These are phyloP conservation scores for Cynara cardunculus DNA, from an alignment of 129 eudicot genomes.

Conservation along the genomic window DNA sequence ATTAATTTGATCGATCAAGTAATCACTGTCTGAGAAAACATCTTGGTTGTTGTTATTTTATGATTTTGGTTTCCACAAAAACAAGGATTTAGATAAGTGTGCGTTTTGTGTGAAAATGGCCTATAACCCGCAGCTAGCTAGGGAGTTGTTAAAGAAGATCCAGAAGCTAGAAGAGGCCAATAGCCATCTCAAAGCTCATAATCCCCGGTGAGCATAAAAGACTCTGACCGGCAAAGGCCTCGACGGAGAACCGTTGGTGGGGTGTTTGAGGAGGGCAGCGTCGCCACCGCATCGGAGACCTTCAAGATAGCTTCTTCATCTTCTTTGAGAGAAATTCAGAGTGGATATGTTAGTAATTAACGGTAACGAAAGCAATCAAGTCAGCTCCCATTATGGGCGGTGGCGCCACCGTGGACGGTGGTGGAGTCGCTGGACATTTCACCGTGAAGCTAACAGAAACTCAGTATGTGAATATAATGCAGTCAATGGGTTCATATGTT, in stretches of 20 bases:
- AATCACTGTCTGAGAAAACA: too few relatives aligned
- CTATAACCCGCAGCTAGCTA: conserved; percentile 30
- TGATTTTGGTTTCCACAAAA: too few relatives aligned
- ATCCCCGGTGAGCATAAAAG: conserved; percentile 25
- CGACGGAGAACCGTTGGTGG: too few relatives aligned
- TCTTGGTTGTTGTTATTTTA: too few relatives aligned
- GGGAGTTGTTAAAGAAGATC: conserved; percentile 73
- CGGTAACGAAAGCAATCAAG: too few relatives aligned
- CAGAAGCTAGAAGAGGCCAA: conserved; percentile 65
- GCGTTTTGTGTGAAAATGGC: conserved; percentile 11
- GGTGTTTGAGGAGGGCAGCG: too few relatives aligned
- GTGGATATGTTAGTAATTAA: too few relatives aligned
- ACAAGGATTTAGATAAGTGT: too few relatives aligned
- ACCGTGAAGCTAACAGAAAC: conserved; percentile 51
- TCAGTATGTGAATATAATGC: conserved; percentile 69
- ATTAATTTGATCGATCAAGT: too few relatives aligned
- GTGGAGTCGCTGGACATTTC: conserved; percentile 12
- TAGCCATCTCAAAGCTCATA: conserved; percentile 49
- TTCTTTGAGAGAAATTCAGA: conserved; percentile 45
- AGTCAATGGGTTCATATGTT: conserved; percentile 83
- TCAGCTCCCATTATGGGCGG: too few relatives aligned
- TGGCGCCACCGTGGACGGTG: not conserved
- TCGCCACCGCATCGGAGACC: too few relatives aligned
- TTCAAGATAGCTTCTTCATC: too few relatives aligned
- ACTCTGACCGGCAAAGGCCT: conserved; percentile 10